Evolutionary conservation across 345 rosid species (phyloP).

Genomic region (Raphanus sativus): DNA sequence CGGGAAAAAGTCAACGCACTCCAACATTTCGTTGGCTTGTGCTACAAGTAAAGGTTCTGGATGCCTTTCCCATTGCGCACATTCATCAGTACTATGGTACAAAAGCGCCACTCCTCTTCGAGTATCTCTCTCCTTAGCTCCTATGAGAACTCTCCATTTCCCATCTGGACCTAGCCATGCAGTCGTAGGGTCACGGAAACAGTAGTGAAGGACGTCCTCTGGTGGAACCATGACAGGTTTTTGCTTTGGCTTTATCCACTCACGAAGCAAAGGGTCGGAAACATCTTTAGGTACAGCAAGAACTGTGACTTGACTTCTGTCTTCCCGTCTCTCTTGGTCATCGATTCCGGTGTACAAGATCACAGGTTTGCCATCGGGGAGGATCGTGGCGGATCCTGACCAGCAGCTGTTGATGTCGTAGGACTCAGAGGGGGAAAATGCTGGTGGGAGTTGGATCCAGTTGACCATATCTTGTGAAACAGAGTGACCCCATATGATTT

Average conservation of each 20-base stretch:
- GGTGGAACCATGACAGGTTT: slow-evolving; percentile 63
- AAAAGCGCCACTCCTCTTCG: slow-evolving; percentile 52
- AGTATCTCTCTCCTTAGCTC: slow-evolving; percentile 12
- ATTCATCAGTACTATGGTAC: slow-evolving; percentile 55
- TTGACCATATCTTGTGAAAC: slow-evolving; percentile 65
- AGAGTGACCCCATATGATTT: slow-evolving; percentile 69
- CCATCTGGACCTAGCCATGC: slow-evolving; percentile 68
- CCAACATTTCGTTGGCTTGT: slow-evolving; percentile 58
- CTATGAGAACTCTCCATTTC: slow-evolving; percentile 54
- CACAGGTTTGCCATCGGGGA: slow-evolving; percentile 55
- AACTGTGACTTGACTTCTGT: slow-evolving; percentile 57
- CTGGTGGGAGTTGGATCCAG: slow-evolving; percentile 61
- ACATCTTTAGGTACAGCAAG: slow-evolving; percentile 52
- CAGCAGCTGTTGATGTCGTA: slow-evolving; percentile 65
- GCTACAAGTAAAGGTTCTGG: slow-evolving; percentile 45
- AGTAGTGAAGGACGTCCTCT: slow-evolving; percentile 3
- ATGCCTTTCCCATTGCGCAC: slow-evolving; percentile 42
- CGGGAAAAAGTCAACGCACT: slow-evolving; percentile 67
- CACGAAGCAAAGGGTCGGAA: slow-evolving; percentile 59
- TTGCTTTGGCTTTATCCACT: slow-evolving; percentile 54
- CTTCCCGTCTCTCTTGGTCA: slow-evolving; percentile 33
- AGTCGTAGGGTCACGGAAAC: slow-evolving; percentile 69
- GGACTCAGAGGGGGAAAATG: slow-evolving; percentile 55
- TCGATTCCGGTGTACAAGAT: slow-evolving; percentile 64
- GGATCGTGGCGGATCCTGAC: slow-evolving; percentile 70